Percentiles rank a stretch among this genome's conserved stretches.
These are phyloP conservation scores for Claviceps purpurea DNA, from an alignment of 2,329 filamentous ascomycete species.

Conservation along the genomic window DNA sequence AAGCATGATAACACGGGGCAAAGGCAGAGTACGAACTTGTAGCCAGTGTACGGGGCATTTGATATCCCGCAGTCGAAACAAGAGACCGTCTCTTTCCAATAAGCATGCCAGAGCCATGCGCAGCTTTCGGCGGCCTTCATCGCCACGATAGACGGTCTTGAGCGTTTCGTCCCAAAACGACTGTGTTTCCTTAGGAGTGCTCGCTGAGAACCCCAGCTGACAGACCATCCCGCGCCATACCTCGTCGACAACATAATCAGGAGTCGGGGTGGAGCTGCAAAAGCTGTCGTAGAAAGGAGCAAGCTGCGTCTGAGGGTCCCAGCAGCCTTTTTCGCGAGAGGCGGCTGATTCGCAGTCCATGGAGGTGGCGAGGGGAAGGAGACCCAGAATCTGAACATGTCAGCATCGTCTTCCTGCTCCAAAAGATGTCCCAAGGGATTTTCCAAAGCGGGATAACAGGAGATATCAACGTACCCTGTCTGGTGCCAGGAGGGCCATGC, in stretches of 20 bases:
- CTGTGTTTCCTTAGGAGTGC: conserved; percentile 21
- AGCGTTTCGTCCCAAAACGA: conserved; percentile 33
- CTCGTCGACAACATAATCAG: conserved; percentile 33
- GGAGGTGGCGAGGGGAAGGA: conserved; percentile 35
- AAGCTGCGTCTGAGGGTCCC: conserved; percentile 31
- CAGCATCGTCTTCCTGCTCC: background rate
- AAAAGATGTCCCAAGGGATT: background rate
- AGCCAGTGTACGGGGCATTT: conserved; percentile 40
- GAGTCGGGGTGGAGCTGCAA: conserved; percentile 24
- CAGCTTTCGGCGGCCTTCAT: conserved; percentile 35
- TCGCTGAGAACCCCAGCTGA: conserved; percentile 30
- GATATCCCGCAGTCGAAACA: conserved; percentile 31
- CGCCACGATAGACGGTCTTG: conserved; percentile 32
- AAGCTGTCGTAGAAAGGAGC: conserved; percentile 29
- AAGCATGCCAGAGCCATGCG: conserved; percentile 31
- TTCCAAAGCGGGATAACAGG: background rate
- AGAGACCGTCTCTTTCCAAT: conserved; percentile 32
- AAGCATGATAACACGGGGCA: background rate
- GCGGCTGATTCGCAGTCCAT: conserved; percentile 38
- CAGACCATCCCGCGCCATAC: conserved; percentile 32
- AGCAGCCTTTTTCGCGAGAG: conserved; percentile 32
- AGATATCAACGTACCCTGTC: conserved; percentile 23
- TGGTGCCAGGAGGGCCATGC: conserved; percentile 38
- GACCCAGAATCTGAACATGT: conserved; percentile 27
- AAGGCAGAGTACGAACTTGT: conserved; percentile 22